Base-by-base conservation (phyloP, 2,329 filamentous ascomycete genomes). In the Coniochaeta hoffmannii region DNA sequence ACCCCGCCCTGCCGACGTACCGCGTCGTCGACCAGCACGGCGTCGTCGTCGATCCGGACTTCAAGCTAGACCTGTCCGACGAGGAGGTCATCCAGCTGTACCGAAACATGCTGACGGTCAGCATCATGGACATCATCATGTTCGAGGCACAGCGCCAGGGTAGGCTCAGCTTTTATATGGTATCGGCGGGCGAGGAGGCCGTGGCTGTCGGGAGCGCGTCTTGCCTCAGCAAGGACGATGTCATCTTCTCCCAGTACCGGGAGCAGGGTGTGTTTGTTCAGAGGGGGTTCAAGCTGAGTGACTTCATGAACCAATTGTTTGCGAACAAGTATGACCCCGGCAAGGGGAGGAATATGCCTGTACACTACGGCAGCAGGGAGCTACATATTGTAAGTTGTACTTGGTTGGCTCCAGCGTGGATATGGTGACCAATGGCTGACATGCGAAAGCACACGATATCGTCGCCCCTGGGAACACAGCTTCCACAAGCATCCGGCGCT, bases 291-390 rank as follows among this genome's bases (percentile, higher is more conserved):
- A 89, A 84, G 0, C 78, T 95, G 49, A 84, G 86, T 50, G 85
- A 97, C 57, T 97, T 97, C 66, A 97, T 99, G 94, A 88, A 84
- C 63, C 94, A 99, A 69, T 74, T 99, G 9, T 97, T 97, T 73
- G 85, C 92, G 19, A 97, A 96, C 67, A 81, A 76, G 55, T 82
- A 90, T 60, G 94, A 99, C 64, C 71, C 78, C 0, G 92, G 93
- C 1, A 81, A 79, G 58, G 94, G 92, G 1, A 84, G 93, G 59
- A 97, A 96, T 65, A 99, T 99, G 94, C 94, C 94, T 0, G 89
- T 97, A 14, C 94, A 99, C 72, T 99, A 97, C 66, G 92, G 92
- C 50, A 91, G 88, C 69, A 83, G 79, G 56, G 85, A 89, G 60
- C 76, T 95, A 56, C 90, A 96, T 63, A 91, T 96, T 65, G 88